Evolutionary conservation across 495 filamentous ascomycete species (phyloP).

Genomic region (Sabuloglossum arenarium): DNA sequence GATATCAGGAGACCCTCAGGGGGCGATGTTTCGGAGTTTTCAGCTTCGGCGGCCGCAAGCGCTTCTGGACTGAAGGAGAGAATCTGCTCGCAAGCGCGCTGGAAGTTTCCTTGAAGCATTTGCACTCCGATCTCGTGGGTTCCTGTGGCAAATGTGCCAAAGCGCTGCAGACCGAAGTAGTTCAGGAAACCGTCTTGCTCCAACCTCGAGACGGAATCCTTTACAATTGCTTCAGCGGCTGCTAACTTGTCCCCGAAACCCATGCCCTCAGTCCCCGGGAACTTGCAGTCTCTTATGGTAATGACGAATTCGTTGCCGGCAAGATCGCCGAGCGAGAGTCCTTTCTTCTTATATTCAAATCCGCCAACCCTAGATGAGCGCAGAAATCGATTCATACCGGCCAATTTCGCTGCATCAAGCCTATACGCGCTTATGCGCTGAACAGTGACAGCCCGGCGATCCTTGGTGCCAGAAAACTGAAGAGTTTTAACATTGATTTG

Average conservation of each 20-base stretch:
- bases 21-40: constrained; percentile 13
- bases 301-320: constrained; percentile 81
- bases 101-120: constrained; percentile 60
- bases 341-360: constrained; percentile 47
- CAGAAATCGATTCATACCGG: constrained; percentile 37
- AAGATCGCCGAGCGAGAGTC: constrained; percentile 65
- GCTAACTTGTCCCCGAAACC: constrained; percentile 18
- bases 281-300: constrained; percentile 62
- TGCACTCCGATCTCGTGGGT: constrained; percentile 68
- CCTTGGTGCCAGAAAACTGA: constrained; percentile 84
- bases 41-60: constrained; percentile 25
- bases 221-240: constrained; percentile 31
- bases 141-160: constrained; percentile 62
- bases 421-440: constrained; percentile 61
- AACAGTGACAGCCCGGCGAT: constrained; percentile 68
- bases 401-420: constrained; percentile 39
- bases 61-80: constrained; percentile 38
- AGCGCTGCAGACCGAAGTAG: constrained; percentile 89
- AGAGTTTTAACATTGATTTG: constrained; percentile 48
- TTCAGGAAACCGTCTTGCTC: constrained; percentile 66
- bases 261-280: constrained; percentile 27
- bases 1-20: constrained; percentile 15
- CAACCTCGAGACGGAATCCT: constrained; percentile 30
- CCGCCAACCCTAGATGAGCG: constrained; percentile 49
- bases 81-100: constrained; percentile 55